Conservation (phyloP, 2,329 filamentous ascomycete species). For the Coleophoma crateriformis region DNA sequence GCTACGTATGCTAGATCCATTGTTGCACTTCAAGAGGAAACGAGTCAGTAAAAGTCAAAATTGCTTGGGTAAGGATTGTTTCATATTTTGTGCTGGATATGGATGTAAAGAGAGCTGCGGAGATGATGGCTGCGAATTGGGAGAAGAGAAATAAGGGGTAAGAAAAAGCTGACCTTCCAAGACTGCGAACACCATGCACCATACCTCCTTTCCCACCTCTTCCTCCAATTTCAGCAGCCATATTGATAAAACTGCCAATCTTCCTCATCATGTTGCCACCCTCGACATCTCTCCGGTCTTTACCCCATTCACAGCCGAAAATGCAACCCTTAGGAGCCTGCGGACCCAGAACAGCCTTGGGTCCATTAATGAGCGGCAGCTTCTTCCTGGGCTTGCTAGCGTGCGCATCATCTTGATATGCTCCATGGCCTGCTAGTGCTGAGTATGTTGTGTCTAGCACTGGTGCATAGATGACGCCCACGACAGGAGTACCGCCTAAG, state of each 20-base stretch:
- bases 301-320: conserved; percentile 76
- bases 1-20: conserved; percentile 71
- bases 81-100: not conserved
- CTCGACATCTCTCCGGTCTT: conserved; percentile 61
- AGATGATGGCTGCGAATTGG: not conserved
- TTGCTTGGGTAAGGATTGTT: no score
- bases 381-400: conserved; percentile 43
- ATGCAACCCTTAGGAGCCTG: conserved; percentile 64
- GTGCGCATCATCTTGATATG: conserved; percentile 40
- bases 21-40: conserved; percentile 48
- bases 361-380: conserved; percentile 58
- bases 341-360: conserved; percentile 55
- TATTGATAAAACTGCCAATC: conserved; percentile 69
- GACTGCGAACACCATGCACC: conserved; percentile 70
- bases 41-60: no score
- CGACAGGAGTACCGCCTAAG: conserved; percentile 50
- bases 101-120: not conserved
- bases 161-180: conserved; percentile 47
- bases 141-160: not conserved
- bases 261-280: conserved; percentile 68
- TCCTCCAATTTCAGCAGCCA: conserved; percentile 62
- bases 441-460: conserved; percentile 66
- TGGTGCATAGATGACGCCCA: conserved; percentile 70
- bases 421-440: conserved; percentile 58
- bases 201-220: conserved; percentile 65